phyloP scores from a whole-genome alignment of 805 yeast genomes.

The Wickerhamomyces bovis region DNA sequence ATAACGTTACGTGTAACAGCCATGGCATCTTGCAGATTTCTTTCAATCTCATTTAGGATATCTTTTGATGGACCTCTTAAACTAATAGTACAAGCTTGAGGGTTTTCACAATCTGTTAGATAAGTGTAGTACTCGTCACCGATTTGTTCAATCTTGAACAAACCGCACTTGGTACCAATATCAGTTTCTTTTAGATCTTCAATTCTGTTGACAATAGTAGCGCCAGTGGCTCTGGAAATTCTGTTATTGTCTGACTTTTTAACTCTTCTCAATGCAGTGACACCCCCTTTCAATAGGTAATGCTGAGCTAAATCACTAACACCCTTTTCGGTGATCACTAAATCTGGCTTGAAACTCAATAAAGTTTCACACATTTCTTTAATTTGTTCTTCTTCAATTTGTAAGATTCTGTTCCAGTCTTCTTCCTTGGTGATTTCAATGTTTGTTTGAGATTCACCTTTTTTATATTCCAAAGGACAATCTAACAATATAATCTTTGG shows the following conservation, averaged over 20 bases:
- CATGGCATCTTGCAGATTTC: conserved; percentile 98
- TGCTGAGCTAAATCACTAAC: conserved; percentile 98
- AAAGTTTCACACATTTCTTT: conserved; percentile 80
- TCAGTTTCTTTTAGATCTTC: conserved; percentile 92
- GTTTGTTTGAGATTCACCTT: conserved; percentile 98
- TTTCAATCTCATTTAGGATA: conserved; percentile 90
- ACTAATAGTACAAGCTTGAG: conserved; percentile 89
- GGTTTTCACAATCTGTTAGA: conserved; percentile 72
- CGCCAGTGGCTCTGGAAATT: conserved; percentile 95
- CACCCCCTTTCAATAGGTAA: conserved; percentile 87
- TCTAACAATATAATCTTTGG: conserved; percentile 88
- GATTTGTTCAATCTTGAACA: conserved; percentile 87
- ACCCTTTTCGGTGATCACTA: conserved; percentile 97
- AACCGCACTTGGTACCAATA: conserved; percentile 83
- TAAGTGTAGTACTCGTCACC: conserved; percentile 97
- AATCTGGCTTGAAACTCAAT: conserved; percentile 80
- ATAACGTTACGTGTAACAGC: conserved; percentile 93
- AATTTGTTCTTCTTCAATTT: conserved; percentile 97
- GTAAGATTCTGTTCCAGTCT: conserved; percentile 92
- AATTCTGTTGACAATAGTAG: conserved; percentile 90
- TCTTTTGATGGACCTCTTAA: conserved; percentile 97
- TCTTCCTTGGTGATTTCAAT: conserved; percentile 94
- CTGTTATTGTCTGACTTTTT: conserved; percentile 94
- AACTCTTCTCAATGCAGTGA: conserved; percentile 88
- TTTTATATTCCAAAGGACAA: conserved; percentile 96